Conservation (phyloP, 2,329 filamentous ascomycete genomes). For the Alternaria rosae region DNA sequence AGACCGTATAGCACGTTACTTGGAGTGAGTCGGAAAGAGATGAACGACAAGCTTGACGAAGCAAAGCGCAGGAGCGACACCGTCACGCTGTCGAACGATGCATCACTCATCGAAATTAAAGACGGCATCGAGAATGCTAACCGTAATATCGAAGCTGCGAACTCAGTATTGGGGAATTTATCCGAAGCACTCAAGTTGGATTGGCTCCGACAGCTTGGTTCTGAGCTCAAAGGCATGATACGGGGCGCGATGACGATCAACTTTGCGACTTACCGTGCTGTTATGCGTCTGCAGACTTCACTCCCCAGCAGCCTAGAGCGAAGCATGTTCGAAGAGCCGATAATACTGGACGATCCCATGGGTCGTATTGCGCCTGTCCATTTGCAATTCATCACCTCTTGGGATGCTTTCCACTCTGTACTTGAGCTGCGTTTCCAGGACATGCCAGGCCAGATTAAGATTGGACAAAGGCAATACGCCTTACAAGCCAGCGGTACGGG, state of each 20-base stretch:
- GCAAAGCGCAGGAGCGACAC: not conserved
- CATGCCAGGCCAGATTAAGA: not conserved
- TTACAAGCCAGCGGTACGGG: not conserved
- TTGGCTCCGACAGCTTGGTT: not conserved
- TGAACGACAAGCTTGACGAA: not conserved
- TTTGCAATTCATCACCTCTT: not conserved
- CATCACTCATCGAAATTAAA: not conserved
- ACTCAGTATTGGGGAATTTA: accelerated
- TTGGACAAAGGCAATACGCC: not conserved
- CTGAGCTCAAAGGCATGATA: not conserved
- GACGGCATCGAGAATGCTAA: not conserved
- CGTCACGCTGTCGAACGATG: not conserved
- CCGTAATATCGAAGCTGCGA: not conserved
- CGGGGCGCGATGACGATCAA: not conserved
- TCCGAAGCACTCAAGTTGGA: not conserved
- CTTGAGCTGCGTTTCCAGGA: not conserved
- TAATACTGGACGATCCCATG: not conserved
- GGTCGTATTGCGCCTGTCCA: not conserved
- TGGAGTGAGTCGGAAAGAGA: not conserved
- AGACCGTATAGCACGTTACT: not conserved
- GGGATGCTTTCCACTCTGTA: not conserved
- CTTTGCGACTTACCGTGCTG: not conserved
- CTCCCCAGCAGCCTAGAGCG: not conserved
- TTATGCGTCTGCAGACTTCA: not conserved
- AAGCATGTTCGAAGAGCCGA: not conserved